Base-by-base conservation (phyloP, 1,284 basidiomycete genomes). In the Malassezia brasiliensis region DNA sequence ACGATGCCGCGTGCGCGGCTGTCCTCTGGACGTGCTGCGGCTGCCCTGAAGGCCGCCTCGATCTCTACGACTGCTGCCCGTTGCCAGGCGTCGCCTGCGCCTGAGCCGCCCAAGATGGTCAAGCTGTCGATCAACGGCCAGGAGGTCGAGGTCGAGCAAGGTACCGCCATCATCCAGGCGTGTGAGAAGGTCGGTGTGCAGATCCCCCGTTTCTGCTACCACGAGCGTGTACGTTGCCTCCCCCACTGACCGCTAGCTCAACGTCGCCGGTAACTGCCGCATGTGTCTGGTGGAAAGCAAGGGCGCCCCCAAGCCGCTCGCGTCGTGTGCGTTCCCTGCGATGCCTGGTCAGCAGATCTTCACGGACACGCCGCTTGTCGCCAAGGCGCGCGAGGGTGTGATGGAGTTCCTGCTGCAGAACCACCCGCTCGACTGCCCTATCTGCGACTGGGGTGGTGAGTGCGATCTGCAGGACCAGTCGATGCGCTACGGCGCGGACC, bases 381-480 rank as follows among this genome's bases (percentile, higher is more conserved):
- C 96, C 76, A 90, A 93, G 81, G 90, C 90, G 60, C 83, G 89
- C 32, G 58, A 60, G 59, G 91, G 93, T 57, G 93, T 98, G 57
- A 96, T 98, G 91, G 94, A 98, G 76, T 96, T 98, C 78, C 81
- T 98, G 36, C 83, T 98, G 53, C 83, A 90, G 62, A 98, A 98
- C 78, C 93, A 98, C 75, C 93, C 93, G 3, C 81, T 99, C 59
- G 93, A 98, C 76, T 98, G 93, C 79, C 93, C 94, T 34, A 88
- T 98, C 66, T 99, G 93, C 73, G 94, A 99, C 76, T 74, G 77
- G 69, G 77, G 77, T 53, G 77, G 77, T 49, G 93, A 98, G 82
- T 99, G 94, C 76, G 94, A 99, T 76, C 81, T 99, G 20, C 93
- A 99, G 80, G 93, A 99, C 78, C 94, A 99, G 78, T 93, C 91